Evolutionary conservation across 2,329 filamentous ascomycete species (phyloP), one percentile per base, ranked within the genome.

Genomic region (Xylaria sp.): DNA sequence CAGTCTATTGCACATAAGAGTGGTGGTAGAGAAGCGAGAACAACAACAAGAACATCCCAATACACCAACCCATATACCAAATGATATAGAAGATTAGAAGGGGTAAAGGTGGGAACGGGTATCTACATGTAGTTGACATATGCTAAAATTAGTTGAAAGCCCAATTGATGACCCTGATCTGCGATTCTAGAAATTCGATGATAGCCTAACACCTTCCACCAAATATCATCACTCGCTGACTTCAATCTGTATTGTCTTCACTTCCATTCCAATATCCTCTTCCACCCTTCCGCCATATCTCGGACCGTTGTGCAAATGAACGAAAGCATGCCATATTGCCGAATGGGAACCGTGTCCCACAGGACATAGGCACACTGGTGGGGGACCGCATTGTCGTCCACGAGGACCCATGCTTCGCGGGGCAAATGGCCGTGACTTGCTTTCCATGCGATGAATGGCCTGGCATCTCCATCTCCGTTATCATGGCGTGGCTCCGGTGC

Each of bases 331-430:
- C 20, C 2, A 11, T 51, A 20, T n/a, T 5, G 13, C 13, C 9
- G 15, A 33, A 51, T 63, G 44, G 65, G 68, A 36, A 57, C 62
- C 50, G 36, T 61, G 39, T 67, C 68, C 68, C 68, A 69, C 39
- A 69, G 59, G 7, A 69, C 68, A 55, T 69, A 69, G 42, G 61
- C 68, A 44, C 65, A 25, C 42, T 60, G 50, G 39, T 61, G 66
- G 36, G 62, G 63, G 54, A 58, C 36, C 57, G 39, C 57, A 51
- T 56, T 62, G 13, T 62, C 49, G 20, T 20, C 15, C 27, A 56
- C 13, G 51, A 69, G 61, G 50, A 54, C 63, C 64, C 61, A 69
- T 20, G 25, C 33, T 25, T 33, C 39, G 13, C 20, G 29, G 15
- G 56, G 44, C 42, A 59, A n/a, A 39, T 15, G 7, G 10, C 13